Evolutionary conservation across 257 asterid genomes (phyloP), one percentile per base, ranked within the genome.

Genomic region (Solanum medicagineum): DNA sequence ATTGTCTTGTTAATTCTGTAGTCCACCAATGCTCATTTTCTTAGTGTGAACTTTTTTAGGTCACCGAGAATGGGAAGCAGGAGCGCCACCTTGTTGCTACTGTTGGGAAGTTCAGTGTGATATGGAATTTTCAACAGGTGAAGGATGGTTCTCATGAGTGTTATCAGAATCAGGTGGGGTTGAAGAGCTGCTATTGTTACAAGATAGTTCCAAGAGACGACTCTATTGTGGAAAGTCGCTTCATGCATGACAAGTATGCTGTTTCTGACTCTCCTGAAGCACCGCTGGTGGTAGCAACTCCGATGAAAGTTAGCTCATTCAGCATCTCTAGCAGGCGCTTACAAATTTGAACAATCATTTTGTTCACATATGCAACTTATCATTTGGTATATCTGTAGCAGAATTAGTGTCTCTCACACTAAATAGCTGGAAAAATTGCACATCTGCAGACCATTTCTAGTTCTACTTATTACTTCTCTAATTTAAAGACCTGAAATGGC

Each of bases 51-150:
- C 44, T 24, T 57, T 57, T 29, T 84, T 88, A 96, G 98, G 98
- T 95, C 53, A 95, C 99, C 0, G 99, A 96, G 88, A 92, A 92
- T 17, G 98, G 98, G 84, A 96, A 88, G 90, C 98, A 96, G 81
- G 99, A 96, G 89, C 97, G 98, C 47, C 97, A 96, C 89, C 91
- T 96, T 81, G 99, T 96, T 56, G 98, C 98, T 14, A 96, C 98
- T 4, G 98, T 96, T 86, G 99, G 98, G 53, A 96, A 96, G 93
- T 96, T 96, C 49, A 96, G 98, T 59, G 98, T 96, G n/a, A 94
- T 95, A 88, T 96, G 99, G 99, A 96, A 94, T 69, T 96, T 96
- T 89, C 95, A 91, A 81, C 97, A 94, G 89, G 99, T 96, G 91
- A 96, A 96, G 89, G 97, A 95, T 68, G 93, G 98, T 49, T 86